Base-by-base conservation (phyloP, 495 filamentous ascomycete species). In the Hyaloscypha hepaticicola region DNA sequence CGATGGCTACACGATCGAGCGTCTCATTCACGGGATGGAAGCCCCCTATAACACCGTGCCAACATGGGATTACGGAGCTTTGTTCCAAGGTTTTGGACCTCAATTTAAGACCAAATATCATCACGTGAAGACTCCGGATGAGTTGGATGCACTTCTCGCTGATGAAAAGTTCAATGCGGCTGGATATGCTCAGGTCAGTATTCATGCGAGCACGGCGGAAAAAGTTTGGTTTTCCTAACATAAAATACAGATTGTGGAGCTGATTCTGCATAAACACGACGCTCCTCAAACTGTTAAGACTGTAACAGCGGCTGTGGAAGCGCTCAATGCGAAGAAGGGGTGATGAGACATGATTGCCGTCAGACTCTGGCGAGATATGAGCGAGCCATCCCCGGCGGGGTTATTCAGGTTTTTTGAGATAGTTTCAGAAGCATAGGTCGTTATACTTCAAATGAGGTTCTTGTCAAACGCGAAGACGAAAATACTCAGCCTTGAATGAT, bases 1-100 rank as follows among this genome's bases (percentile, higher is more conserved):
- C 64, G 70, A 74, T 7, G 82, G 82, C 6, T 84, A 82, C 69
- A 83, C 82, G 0, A 75, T 82, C 52, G 82, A 85, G 73, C 78
- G 82, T 22, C 73, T 67, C 66, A 81, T 84, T 61, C 75, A 81
- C 58, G 81, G 82, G 48, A 72, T 70, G 77, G 63, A 78, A 33
- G 75, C 73, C 4, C 21, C 22, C 0, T 83, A 84, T 70, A 85
- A 84, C 63, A 76, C 79, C 27, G 66, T 84, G 12, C 45, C 65
- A n/a, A 57, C 65, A 22, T 82, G 79, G 80, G 67, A 77, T 50
- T 81, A 79, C 66, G 73, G 69, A 31, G 73, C 71, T 1, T 68
- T 80, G 16, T 73, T 76, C 41, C 66, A 67, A 31, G 74, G 72
- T 0, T 79, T 82, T 59, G 73, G 79, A 16, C 77, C 74, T 3